Evolutionary conservation across 495 filamentous ascomycete genomes (phyloP).

Genomic region (Daldinia grandis): DNA sequence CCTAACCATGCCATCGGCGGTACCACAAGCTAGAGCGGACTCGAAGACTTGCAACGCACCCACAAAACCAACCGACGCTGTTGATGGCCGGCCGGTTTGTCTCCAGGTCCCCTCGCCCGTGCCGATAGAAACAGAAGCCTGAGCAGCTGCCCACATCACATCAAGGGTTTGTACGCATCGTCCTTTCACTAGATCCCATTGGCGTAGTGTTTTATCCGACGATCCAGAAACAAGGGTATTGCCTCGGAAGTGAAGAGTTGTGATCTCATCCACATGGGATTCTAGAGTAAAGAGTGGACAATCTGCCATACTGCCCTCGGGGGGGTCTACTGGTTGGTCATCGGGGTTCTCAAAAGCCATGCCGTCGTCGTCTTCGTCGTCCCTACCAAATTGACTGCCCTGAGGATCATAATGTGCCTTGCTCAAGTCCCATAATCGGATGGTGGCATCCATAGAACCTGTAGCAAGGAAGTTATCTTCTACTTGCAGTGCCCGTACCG

Average conservation of each 20-base stretch:
- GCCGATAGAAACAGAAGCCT: conserved; percentile 75
- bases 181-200: conserved; percentile 97
- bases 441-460: conserved; percentile 94
- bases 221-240: conserved; percentile 94
- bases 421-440: conserved; percentile 91
- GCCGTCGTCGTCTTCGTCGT: conserved; percentile 68
- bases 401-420: conserved; percentile 66
- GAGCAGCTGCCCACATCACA: conserved; percentile 98
- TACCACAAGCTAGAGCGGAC: conserved; percentile 96
- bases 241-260: conserved; percentile 86
- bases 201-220: conserved; percentile 93
- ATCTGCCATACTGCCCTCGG: conserved; percentile 79
- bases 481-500: conserved; percentile 90
- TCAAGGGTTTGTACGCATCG: conserved; percentile 97
- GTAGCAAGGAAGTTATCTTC: conserved; percentile 96
- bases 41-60: conserved; percentile 96
- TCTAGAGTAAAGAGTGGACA: conserved; percentile 87
- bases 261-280: conserved; percentile 93
- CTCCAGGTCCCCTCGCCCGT: conserved; percentile 65
- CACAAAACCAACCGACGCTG: conserved; percentile 84
- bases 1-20: conserved; percentile 96
- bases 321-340: conserved; percentile 68
- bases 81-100: conserved; percentile 63
- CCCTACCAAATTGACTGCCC: conserved; percentile 71
- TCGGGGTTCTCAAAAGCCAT: conserved; percentile 67